Evolutionary conservation across 1,139 yeast genomes (phyloP).

Genomic region (Geotrichum europaeum): DNA sequence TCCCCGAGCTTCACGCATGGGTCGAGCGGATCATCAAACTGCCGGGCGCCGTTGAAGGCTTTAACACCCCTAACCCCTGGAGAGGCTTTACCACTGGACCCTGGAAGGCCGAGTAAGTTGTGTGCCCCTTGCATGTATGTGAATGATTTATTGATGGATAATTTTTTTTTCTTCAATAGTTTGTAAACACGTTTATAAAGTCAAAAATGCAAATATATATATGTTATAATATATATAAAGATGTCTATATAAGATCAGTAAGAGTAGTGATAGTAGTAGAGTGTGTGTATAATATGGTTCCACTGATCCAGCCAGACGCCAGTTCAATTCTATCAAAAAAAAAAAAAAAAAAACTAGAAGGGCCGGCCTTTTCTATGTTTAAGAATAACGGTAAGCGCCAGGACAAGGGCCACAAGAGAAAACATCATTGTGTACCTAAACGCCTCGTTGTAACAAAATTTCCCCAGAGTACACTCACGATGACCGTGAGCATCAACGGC

Average conservation of each 20-base stretch:
- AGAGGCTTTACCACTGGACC: constrained; percentile 10
- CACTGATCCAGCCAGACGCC: background rate
- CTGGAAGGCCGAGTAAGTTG: constrained; percentile 4
- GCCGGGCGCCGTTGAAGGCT: constrained; percentile 40
- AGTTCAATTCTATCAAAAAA: background rate
- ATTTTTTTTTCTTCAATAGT: background rate
- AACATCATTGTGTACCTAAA: constrained; percentile 6
- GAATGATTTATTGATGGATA: background rate
- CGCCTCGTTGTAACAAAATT: constrained; percentile 23
- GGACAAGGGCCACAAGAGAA: background rate
- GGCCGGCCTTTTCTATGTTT: background rate
- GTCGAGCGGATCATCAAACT: constrained; percentile 36
- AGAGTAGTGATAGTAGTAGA: background rate
- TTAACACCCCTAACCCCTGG: constrained; percentile 13
- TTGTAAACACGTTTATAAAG: background rate
- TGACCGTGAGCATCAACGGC: constrained; percentile 22
- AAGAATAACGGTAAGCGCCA: background rate
- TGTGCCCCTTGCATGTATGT: background rate
- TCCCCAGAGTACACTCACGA: constrained; percentile 22
- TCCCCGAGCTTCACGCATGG: constrained; percentile 45
- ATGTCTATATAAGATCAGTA: no score
- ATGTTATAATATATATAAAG: background rate
- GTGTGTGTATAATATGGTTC: background rate
- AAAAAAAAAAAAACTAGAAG: background rate
- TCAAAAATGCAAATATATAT: background rate